phyloP scores from a whole-genome alignment of 495 filamentous ascomycete species.

The Parathielavia appendiculata region DNA sequence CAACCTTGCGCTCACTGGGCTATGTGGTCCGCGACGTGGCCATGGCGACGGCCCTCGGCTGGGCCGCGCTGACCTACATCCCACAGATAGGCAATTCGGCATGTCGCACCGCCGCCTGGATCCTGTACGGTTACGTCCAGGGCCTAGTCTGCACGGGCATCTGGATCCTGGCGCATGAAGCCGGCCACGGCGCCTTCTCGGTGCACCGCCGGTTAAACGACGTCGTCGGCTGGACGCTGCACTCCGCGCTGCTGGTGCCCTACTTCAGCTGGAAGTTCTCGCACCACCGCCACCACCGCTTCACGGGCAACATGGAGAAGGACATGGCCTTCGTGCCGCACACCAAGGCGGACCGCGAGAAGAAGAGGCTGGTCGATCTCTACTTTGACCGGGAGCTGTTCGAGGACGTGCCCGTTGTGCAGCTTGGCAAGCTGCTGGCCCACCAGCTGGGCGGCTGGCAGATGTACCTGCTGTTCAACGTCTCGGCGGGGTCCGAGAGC shows the following conservation, averaged over 20 bases:
- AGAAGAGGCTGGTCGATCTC: conserved; percentile 51
- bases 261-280: conserved; percentile 95
- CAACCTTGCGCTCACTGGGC: conserved; percentile 52
- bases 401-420: conserved; percentile 89
- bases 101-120: conserved; percentile 55
- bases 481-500: conserved; percentile 87
- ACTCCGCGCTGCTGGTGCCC: conserved; percentile 75
- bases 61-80: conserved; percentile 58
- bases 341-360: conserved; percentile 66
- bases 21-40: conserved; percentile 68
- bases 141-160: conserved; percentile 74
- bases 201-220: conserved; percentile 74
- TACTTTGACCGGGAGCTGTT: conserved; percentile 68
- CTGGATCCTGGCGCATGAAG: conserved; percentile 85
- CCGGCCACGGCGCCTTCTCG: conserved; percentile 83
- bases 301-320: conserved; percentile 89
- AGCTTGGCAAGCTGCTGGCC: conserved; percentile 60
- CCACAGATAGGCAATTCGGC: conserved; percentile 53
- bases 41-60: conserved; percentile 57
- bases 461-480: conserved; percentile 77
- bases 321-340: conserved; percentile 97
- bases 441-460: conserved; percentile 92
- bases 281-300: conserved; percentile 91
- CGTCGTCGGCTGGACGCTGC: conserved; percentile 73
- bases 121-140: conserved; percentile 64